A percentile compares a stretch with the other conserved stretches of the same genome.
These are phyloP conservation scores for Blastobotrys raffinosifermentans DNA, from an alignment of 1,139 yeast genomes.

Conservation along the genomic window DNA sequence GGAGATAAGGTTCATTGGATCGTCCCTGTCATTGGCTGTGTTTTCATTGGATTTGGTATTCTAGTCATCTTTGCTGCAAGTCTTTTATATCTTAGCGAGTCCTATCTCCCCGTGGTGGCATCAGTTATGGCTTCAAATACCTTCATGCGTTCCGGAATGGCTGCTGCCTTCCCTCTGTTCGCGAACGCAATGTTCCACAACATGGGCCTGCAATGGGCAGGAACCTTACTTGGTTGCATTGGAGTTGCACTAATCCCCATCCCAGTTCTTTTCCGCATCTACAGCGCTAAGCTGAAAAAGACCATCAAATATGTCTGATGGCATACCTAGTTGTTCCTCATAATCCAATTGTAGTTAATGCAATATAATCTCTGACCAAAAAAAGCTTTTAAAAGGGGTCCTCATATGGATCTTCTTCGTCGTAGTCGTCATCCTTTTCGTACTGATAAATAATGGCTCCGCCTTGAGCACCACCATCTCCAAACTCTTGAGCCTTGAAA, in stretches of 20 bases:
- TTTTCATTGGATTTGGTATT: conserved; percentile 67
- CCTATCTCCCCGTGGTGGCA: conserved; percentile 72
- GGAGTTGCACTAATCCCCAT: conserved; percentile 61
- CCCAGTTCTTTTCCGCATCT: conserved; percentile 60
- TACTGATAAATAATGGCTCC: conserved; percentile 88
- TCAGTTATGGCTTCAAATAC: conserved; percentile 87
- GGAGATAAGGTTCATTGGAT: conserved; percentile 67
- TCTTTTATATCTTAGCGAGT: conserved; percentile 69
- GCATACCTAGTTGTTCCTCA: too few species aligned
- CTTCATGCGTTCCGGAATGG: conserved; percentile 66
- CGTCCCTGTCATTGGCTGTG: conserved; percentile 69
- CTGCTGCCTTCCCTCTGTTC: conserved; percentile 75
- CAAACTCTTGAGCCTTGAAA: conserved; percentile 78
- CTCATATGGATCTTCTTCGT: conserved; percentile 96
- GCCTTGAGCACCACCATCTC: conserved; percentile 54
- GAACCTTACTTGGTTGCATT: conserved; percentile 63
- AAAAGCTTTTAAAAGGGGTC: conserved; percentile 90
- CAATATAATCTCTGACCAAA: too few species aligned
- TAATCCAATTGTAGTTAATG: too few species aligned
- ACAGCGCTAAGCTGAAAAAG: conserved; percentile 46
- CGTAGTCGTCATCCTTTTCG: conserved; percentile 81
- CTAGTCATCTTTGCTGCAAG: conserved; percentile 70
- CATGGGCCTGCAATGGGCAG: conserved; percentile 78
- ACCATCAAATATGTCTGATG: conserved; percentile 63
- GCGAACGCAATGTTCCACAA: conserved; percentile 63